phyloP scores from a whole-genome alignment of 345 rosid species.

The Abelmoschus esculentus region DNA sequence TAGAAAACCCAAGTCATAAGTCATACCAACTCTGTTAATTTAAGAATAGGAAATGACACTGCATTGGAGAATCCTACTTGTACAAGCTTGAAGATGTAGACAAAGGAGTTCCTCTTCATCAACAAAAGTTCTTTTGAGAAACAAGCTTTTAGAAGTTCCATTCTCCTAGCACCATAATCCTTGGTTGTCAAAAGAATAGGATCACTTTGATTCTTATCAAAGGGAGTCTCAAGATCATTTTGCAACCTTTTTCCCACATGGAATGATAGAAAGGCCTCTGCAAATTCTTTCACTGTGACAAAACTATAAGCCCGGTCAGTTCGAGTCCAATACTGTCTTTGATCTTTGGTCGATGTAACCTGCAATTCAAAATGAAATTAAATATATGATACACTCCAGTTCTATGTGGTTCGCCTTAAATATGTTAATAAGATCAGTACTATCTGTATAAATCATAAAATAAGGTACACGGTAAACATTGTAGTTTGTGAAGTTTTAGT shows the following conservation, averaged over 20 bases:
- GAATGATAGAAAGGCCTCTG: slow-evolving; percentile 58
- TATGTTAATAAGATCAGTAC: not conserved
- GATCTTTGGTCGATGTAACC: slow-evolving; percentile 86
- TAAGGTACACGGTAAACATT: not conserved
- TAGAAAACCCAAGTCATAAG: slow-evolving; percentile 4
- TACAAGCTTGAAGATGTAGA: slow-evolving; percentile 52
- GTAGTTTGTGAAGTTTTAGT: not conserved
- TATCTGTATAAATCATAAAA: not conserved
- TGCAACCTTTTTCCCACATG: slow-evolving; percentile 39
- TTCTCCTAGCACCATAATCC: slow-evolving; percentile 48
- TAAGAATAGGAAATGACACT: not conserved
- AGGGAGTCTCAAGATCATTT: slow-evolving; percentile 48
- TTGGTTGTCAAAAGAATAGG: slow-evolving; percentile 56
- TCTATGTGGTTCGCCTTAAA: not conserved
- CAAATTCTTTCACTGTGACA: slow-evolving; percentile 50
- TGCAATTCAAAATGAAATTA: slow-evolving; percentile 11
- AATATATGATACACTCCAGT: not conserved
- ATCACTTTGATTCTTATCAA: slow-evolving; percentile 44
- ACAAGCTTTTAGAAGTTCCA: slow-evolving; percentile 53
- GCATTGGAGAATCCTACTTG: slow-evolving; percentile 30
- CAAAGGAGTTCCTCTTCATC: slow-evolving; percentile 73
- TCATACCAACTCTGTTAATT: not conserved
- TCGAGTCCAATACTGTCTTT: slow-evolving; percentile 56
- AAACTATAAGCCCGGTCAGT: slow-evolving; percentile 49
- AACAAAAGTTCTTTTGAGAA: slow-evolving; percentile 55